Conservation (phyloP, 2,329 filamentous ascomycete genomes). For the Gremmenia infestans region DNA sequence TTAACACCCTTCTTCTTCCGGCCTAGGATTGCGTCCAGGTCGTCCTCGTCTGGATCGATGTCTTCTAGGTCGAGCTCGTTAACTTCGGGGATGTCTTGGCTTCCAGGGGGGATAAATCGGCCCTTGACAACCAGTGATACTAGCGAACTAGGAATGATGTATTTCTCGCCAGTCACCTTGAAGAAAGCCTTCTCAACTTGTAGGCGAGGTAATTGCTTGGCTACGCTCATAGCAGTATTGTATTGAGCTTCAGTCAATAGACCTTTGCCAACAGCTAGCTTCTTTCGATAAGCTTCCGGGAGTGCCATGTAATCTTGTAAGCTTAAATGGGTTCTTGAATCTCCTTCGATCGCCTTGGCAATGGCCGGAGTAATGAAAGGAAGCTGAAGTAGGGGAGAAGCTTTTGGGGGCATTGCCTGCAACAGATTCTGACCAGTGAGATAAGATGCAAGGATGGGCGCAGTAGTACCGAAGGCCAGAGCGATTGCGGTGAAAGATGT, state of each 20-base stretch:
- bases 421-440: constrained; percentile 79
- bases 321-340: constrained; percentile 67
- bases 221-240: constrained; percentile 67
- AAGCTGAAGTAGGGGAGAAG: constrained; percentile 86
- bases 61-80: constrained; percentile 81
- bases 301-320: constrained; percentile 88
- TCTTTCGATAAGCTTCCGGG: constrained; percentile 67
- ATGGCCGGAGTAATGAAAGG: constrained; percentile 73
- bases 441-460: constrained; percentile 77
- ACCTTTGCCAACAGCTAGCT: constrained; percentile 62
- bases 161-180: constrained; percentile 93
- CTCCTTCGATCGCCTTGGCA: constrained; percentile 65
- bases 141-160: constrained; percentile 85
- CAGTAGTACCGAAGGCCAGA: constrained; percentile 79
- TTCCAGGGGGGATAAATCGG: constrained; percentile 85
- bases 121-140: constrained; percentile 95
- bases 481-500: constrained; percentile 83
- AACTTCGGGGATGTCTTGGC: constrained; percentile 66
- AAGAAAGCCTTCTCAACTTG: constrained; percentile 92
- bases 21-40: constrained; percentile 78
- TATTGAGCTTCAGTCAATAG: constrained; percentile 76
- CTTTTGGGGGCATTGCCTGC: constrained; percentile 78
- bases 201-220: constrained; percentile 77
- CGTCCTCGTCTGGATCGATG: constrained; percentile 86
- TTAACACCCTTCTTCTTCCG: constrained; percentile 65